phyloP scores from a whole-genome alignment of 345 rosid genomes.

The Gossypium herbaceum region DNA sequence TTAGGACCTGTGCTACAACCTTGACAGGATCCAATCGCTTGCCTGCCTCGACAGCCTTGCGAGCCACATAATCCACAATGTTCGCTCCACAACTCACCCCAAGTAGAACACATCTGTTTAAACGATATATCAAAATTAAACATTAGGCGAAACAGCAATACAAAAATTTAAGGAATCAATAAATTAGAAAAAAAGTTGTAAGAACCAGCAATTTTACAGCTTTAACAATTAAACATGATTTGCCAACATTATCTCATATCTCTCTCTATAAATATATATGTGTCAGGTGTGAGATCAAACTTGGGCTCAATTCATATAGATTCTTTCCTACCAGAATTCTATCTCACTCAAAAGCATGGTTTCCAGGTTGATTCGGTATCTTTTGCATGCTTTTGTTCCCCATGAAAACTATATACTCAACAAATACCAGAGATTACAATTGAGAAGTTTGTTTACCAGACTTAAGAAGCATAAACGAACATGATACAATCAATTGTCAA shows the following conservation, averaged over 20 bases:
- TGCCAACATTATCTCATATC: neutral
- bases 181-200: neutral
- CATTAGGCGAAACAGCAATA: neutral
- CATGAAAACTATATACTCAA: neutral
- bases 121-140: slow-evolving; percentile 10
- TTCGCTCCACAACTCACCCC: slow-evolving; percentile 95
- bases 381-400: neutral
- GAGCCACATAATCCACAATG: slow-evolving; percentile 78
- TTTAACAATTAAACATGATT: neutral
- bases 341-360: neutral
- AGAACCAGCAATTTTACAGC: slow-evolving; percentile 4
- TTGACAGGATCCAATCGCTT: slow-evolving; percentile 72
- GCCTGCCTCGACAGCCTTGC: slow-evolving; percentile 77
- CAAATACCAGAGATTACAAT: neutral
- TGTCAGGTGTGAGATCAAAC: neutral
- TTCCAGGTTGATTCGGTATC: neutral
- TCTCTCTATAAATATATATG: too few relatives aligned
- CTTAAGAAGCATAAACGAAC: neutral
- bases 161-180: neutral
- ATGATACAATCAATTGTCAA: neutral
- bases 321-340: neutral
- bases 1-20: slow-evolving; percentile 88
- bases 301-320: neutral
- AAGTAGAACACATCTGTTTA: slow-evolving; percentile 76
- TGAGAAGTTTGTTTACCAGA: neutral